Evolutionary conservation across 768 basidiomycete species (phyloP), one percentile per base, ranked within the genome.

Genomic region (Tubosaeta brunneosetosa): DNA sequence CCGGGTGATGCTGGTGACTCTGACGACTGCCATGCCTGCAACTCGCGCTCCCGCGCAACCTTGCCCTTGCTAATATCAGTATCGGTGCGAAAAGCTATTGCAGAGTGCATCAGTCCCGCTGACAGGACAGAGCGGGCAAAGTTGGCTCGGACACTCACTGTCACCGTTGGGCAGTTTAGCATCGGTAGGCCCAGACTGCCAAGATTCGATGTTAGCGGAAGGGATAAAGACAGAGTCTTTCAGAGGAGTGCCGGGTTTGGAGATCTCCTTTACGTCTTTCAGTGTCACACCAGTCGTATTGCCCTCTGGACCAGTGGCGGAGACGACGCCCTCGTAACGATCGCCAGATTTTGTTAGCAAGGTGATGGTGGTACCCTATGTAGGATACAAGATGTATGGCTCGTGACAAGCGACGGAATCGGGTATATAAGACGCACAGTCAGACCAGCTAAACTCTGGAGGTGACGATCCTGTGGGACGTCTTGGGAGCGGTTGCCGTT

Each of bases 341-440:
- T 81, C 77, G 32, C 76, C 73, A 13, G 84, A 77, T 77, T 88
- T 88, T 42, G 85, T 87, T 22, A 70, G 66, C 53, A 92, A 77
- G n/a, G 88, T 87, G 62, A 92, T 76, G 34, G 86, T 88, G 6
- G 86, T 88, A 37, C 90, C 88, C 89, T 87, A 60, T 45, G 36
- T 54, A 49, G 52, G 58, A 61, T 41, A 38, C 40, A 50, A 57
- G 56, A 53, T 61, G 52, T 55, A 51, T 55, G 47, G 52, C 16
- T 57, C 47, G 52, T 47, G 55, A 50, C 32, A 47, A n/a, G 40
- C 13, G 31, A 52, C 11, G 34, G 13, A 55, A 56, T 55, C 49
- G 33, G 48, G 52, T 26, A 53, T 51, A 49, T 44, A 52, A 55
- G 44, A 79, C 86, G 65, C 57, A 89, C 88, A 31, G 84, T 89